A percentile compares a stretch with the other conserved stretches of the same genome.
These are phyloP conservation scores for Stagonosporopsis tanaceti DNA, from an alignment of 2,329 filamentous ascomycete species.

Conservation along the genomic window DNA sequence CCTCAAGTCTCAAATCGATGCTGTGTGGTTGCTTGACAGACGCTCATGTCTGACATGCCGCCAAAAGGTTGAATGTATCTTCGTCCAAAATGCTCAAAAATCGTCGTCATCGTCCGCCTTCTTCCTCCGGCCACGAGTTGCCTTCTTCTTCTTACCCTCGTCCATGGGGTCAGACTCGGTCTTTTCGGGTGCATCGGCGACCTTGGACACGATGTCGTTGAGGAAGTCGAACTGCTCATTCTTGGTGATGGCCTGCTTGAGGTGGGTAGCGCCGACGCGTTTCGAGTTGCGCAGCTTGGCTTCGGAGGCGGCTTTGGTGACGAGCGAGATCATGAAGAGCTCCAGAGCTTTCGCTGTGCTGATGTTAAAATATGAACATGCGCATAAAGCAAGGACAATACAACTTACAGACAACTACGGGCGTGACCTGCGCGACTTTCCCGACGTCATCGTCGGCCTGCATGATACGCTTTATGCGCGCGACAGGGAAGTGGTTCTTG, in stretches of 20 bases:
- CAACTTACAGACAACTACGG: constrained; percentile 81
- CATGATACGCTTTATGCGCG: constrained; percentile 98
- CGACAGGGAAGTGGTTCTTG: constrained; percentile 95
- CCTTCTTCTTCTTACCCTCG: constrained; percentile 56
- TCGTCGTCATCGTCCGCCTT: constrained; percentile 51
- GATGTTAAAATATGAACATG: constrained; percentile 12
- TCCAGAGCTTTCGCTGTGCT: constrained; percentile 84
- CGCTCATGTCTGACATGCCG: neutral
- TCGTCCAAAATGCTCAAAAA: constrained; percentile 29
- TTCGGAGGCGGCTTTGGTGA: constrained; percentile 85
- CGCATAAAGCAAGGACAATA: constrained; percentile 1
- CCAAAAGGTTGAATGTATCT: neutral
- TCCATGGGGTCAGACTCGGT: constrained; percentile 55
- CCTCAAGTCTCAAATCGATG: neutral
- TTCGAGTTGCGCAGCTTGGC: constrained; percentile 85
- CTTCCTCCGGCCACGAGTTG: constrained; percentile 46
- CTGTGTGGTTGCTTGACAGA: neutral
- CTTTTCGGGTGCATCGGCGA: constrained; percentile 70
- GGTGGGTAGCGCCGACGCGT: constrained; percentile 85
- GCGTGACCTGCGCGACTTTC: constrained; percentile 97
- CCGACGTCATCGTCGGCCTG: constrained; percentile 98
- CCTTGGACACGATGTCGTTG: constrained; percentile 85
- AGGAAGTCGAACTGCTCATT: constrained; percentile 96
- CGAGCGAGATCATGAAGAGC: constrained; percentile 95
- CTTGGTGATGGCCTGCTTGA: constrained; percentile 87